Evolutionary conservation across 2,329 filamentous ascomycete genomes (phyloP).

Genomic region (Elsinoe ampelina): DNA sequence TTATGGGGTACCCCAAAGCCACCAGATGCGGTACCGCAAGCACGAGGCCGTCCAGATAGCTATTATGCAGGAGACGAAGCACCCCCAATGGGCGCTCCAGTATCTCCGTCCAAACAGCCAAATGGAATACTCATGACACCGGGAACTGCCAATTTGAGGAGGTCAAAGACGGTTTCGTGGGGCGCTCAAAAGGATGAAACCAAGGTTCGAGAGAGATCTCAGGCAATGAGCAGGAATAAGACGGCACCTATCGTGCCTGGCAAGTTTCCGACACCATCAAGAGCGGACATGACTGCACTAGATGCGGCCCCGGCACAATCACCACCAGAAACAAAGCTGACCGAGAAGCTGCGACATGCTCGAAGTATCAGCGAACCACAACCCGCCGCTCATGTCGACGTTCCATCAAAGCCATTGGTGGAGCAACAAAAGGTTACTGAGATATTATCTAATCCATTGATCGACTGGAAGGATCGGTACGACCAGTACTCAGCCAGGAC

Average conservation of each 20-base stretch:
- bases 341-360: conserved; percentile 31
- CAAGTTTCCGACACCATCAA: conserved; percentile 44
- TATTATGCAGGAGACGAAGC: not conserved
- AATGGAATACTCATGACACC: conserved; percentile 55
- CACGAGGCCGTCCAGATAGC: not conserved
- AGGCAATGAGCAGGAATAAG: conserved; percentile 35
- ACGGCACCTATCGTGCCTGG: conserved; percentile 40
- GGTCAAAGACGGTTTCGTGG: conserved; percentile 52
- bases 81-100: not conserved
- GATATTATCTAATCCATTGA: conserved; percentile 30
- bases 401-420: conserved; percentile 27
- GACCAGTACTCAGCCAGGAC: conserved; percentile 64
- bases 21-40: conserved; percentile 11
- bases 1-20: conserved; percentile 53
- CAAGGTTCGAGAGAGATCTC: conserved; percentile 30
- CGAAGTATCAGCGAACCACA: conserved; percentile 41
- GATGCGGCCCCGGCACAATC: conserved; percentile 25
- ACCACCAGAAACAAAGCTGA: conserved; percentile 35
- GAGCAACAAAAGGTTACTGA: conserved; percentile 1
- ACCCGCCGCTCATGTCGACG: conserved; percentile 46
- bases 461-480: conserved; percentile 73
- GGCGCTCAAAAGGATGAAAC: conserved; percentile 48
- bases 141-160: conserved; percentile 45
- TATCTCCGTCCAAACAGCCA: conserved; percentile 41
- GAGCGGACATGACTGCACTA: conserved; percentile 24